Conservation (phyloP, 768 basidiomycete genomes). For the Lactarius pseudohatsudake region DNA sequence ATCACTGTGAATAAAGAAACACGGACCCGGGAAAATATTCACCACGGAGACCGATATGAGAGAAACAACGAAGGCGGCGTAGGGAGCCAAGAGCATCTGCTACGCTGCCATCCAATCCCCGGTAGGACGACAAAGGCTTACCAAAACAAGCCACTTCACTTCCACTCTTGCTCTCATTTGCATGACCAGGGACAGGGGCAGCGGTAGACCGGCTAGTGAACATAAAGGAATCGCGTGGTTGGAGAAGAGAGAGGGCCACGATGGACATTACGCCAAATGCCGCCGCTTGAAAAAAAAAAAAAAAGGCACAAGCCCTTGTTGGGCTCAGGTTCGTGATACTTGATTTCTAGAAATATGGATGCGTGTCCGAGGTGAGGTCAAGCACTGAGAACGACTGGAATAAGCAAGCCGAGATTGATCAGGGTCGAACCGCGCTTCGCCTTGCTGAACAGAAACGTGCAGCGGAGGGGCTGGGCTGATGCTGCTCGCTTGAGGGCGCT, state of each 20-base stretch:
- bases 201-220: background rate
- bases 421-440: slow-evolving; percentile 19
- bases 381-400: slow-evolving; percentile 5
- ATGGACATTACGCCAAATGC: slow-evolving; percentile 20
- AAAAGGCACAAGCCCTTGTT: slow-evolving; percentile 1
- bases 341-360: too few species aligned
- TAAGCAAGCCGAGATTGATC: slow-evolving; percentile 18
- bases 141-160: slow-evolving; percentile 7
- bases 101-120: background rate
- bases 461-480: background rate
- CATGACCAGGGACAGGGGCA: slow-evolving; percentile 10
- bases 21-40: background rate
- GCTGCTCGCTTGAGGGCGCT: background rate
- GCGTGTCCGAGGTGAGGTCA: too few species aligned
- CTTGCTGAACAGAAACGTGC: background rate
- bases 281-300: background rate
- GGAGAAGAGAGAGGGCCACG: background rate
- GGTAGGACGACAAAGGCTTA: background rate
- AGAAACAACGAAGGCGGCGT: slow-evolving; percentile 10
- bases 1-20: background rate
- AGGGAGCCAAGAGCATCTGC: slow-evolving; percentile 16
- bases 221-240: background rate
- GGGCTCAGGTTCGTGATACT: too few species aligned
- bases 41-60: background rate
- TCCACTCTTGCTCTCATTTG: slow-evolving; percentile 16